These are phyloP conservation scores for Aurinia saxatilis DNA, from an alignment of 345 rosid species.

Conservation along the genomic window DNA sequence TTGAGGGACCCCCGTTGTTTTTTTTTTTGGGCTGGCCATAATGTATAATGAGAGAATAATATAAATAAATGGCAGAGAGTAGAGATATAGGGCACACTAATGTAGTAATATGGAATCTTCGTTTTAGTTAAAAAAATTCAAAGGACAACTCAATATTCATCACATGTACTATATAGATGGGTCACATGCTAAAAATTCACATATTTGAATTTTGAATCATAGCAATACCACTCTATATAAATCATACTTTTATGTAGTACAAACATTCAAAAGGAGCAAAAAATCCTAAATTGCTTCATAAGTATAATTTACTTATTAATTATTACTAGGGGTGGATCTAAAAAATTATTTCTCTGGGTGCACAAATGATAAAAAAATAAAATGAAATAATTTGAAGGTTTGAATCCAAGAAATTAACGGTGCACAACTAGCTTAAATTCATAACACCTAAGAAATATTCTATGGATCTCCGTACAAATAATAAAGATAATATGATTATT, in stretches of 20 bases:
- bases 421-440: too few relatives aligned
- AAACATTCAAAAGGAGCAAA: neutral
- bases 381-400: too few relatives aligned
- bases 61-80: neutral
- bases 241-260: neutral
- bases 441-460: too few relatives aligned
- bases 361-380: too few relatives aligned
- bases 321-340: too few relatives aligned
- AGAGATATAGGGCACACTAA: neutral
- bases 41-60: neutral
- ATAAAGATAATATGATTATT: too few relatives aligned
- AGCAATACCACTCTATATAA: neutral
- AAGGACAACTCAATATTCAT: slow-evolving; percentile 8
- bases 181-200: neutral
- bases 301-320: too few relatives aligned
- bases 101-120: slow-evolving; percentile 16
- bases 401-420: too few relatives aligned
- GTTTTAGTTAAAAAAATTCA: neutral
- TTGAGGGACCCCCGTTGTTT: slow-evolving; percentile 24
- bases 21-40: slow-evolving; percentile 13
- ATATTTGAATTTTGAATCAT: neutral
- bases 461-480: too few relatives aligned
- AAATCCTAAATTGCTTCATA: neutral
- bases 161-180: neutral
- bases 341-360: too few relatives aligned